Base-by-base conservation (phyloP, 2,329 filamentous ascomycete genomes). In the Pseudohalonectria lignicola region DNA sequence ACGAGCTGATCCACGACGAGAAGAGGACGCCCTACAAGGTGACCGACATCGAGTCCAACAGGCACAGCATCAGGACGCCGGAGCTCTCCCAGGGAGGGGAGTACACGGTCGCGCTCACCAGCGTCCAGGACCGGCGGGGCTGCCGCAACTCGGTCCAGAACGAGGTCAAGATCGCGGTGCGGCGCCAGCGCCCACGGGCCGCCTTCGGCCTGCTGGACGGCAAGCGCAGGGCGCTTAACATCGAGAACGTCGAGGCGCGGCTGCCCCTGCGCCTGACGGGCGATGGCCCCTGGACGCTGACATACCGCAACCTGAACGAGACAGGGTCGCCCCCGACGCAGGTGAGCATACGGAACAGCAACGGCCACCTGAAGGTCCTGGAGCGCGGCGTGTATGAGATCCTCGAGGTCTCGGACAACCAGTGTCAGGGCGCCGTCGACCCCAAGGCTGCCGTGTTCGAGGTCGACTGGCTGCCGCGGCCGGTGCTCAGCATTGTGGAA, bases 1-100 rank as follows among this genome's bases (percentile, higher is more conserved):
- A 94, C 64, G 92, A 96, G 58, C 66, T 95, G 30, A 75, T 95
- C 7, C 85, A 96, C 59, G 84, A 87, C 39, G 88, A 88, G 39
- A 93, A 84, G 60, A 77, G 88, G 38, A 79, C 76, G 45, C 81
- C 83, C 37, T 72, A 82, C 48, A 74, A 71, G 39, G 67, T 76
- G 19, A 66, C 74, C 1, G 67, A 73, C 40, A 83, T 94, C 39
- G 66, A 77, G 18, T 66, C 64, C 2, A 66, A 74, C 36, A 61
- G 67, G 17, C 79, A 80, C 53, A 81, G 69, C 28, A 87, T 98
- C 53, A 74, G 75, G 46, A 95, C 90, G 0, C 74, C 81, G 3
- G 67, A 73, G 15, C 66, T 98, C 31, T 68, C 69, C 6, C 81
- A 82, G 53, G 92, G 92, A 42, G 92, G 92, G 39, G 87, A 95